These are phyloP conservation scores for Spergularia bocconei DNA, from an alignment of 148 eudicot species.

Conservation along the genomic window DNA sequence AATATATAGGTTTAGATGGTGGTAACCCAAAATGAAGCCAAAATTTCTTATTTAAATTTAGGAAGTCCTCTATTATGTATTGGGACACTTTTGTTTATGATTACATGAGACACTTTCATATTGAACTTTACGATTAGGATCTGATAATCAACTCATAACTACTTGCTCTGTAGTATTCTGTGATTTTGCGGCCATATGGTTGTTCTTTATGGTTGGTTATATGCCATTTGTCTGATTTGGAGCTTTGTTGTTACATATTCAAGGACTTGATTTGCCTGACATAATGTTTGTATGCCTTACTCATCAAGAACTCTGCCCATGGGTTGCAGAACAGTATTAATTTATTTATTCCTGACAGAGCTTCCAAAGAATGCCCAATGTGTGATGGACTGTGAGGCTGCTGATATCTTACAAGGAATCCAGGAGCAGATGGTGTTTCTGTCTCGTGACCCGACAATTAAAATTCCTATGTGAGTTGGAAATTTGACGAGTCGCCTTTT, in stretches of 20 bases:
- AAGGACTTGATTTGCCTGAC: not conserved
- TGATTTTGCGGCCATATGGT: too few species aligned
- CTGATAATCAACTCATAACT: too few species aligned
- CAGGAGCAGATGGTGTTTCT: conserved; percentile 82
- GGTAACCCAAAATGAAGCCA: too few species aligned
- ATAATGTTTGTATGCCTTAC: not conserved
- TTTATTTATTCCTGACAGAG: conserved; percentile 42
- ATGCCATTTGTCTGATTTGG: not conserved
- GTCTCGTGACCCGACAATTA: conserved; percentile 85
- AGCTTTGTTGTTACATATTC: not conserved
- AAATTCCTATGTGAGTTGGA: conserved; percentile 67
- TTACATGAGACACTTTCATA: too few species aligned
- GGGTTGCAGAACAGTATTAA: not conserved
- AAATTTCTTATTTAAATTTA: too few species aligned
- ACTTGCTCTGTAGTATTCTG: too few species aligned
- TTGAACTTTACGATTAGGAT: too few species aligned
- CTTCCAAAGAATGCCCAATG: conserved; percentile 61
- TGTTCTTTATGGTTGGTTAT: not conserved
- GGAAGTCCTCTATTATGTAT: too few species aligned
- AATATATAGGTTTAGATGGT: too few species aligned
- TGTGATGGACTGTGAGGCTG: conserved; percentile 93
- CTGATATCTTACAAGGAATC: conserved; percentile 72
- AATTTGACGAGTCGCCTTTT: not conserved
- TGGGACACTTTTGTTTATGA: too few species aligned
- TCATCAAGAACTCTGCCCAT: not conserved